Conservation (phyloP, 2,329 filamentous ascomycete species). For the Trichophyton verrucosum region DNA sequence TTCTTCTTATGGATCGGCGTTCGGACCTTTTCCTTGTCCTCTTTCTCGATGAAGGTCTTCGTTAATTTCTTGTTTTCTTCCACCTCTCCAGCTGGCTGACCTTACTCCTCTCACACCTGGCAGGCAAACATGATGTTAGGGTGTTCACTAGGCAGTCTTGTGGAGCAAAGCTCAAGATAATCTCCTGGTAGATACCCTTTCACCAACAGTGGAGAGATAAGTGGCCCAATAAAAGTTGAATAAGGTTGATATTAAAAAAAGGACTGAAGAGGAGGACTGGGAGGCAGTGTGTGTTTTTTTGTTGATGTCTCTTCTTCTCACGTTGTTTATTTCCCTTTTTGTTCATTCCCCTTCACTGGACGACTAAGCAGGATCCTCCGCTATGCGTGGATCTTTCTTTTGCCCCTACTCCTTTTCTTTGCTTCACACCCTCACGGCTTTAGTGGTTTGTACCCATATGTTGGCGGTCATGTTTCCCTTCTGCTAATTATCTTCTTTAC, state of each 20-base stretch:
- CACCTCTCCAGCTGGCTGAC: background rate
- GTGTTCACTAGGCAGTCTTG: background rate
- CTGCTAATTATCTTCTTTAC: background rate
- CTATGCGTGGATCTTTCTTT: background rate
- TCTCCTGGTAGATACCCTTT: background rate
- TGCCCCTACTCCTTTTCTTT: background rate
- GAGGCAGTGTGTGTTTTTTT: background rate
- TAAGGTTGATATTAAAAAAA: background rate
- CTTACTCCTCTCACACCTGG: background rate
- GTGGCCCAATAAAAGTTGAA: background rate
- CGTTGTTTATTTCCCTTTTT: background rate
- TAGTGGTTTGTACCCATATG: background rate
- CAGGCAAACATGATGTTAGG: background rate
- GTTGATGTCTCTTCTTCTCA: background rate
- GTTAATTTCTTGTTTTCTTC: background rate
- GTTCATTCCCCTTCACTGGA: background rate
- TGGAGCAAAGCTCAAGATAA: background rate
- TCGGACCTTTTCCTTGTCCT: background rate
- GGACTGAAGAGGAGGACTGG: constrained; percentile 7
- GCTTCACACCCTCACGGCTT: background rate
- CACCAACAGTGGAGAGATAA: background rate
- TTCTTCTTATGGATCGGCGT: background rate
- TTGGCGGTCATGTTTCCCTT: background rate
- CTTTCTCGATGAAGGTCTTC: too few species aligned
- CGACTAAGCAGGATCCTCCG: background rate